phyloP scores from a whole-genome alignment of 2,329 filamentous ascomycete species.

The Alternaria metachromatica region DNA sequence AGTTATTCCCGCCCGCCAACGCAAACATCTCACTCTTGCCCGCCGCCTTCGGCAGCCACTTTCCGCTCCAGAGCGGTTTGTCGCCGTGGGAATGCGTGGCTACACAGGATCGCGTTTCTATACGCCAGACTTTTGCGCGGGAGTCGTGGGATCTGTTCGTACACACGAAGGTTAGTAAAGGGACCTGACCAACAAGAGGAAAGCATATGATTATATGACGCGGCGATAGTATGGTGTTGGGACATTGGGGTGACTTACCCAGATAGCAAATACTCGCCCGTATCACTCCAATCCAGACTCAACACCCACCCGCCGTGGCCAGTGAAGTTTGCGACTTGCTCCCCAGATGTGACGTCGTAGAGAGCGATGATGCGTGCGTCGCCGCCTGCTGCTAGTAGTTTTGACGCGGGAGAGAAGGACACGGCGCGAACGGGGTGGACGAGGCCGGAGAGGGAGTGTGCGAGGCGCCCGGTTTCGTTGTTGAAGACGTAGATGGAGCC shows the following conservation, averaged over 20 bases:
- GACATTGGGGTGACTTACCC: constrained; percentile 57
- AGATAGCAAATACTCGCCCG: constrained; percentile 88
- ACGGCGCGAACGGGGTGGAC: constrained; percentile 86
- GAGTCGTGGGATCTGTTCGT: constrained; percentile 75
- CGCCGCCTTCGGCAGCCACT: constrained; percentile 47
- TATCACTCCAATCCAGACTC: constrained; percentile 89
- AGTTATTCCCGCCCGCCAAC: constrained; percentile 45
- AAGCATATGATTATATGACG: too few relatives aligned
- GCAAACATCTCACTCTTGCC: constrained; percentile 51
- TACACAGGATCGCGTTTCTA: constrained; percentile 83
- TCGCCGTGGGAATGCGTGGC: constrained; percentile 91
- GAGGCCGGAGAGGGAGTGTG: constrained; percentile 85
- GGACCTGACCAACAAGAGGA: too few relatives aligned
- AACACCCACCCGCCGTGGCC: constrained; percentile 89
- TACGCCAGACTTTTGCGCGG: constrained; percentile 94
- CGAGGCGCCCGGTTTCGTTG: constrained; percentile 83
- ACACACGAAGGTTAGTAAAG: too few relatives aligned
- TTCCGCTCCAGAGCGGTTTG: constrained; percentile 48
- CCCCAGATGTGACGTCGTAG: constrained; percentile 90
- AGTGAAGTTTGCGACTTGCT: constrained; percentile 84
- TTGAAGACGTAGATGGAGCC: constrained; percentile 94
- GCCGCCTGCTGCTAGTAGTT: constrained; percentile 85
- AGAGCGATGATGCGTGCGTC: constrained; percentile 88
- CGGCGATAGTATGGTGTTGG: too few relatives aligned
- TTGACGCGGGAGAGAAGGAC: constrained; percentile 85